Evolutionary conservation across 2,329 filamentous ascomycete genomes (phyloP), one percentile per base, ranked within the genome.

Genomic region (Kalaharituber pfeilii): DNA sequence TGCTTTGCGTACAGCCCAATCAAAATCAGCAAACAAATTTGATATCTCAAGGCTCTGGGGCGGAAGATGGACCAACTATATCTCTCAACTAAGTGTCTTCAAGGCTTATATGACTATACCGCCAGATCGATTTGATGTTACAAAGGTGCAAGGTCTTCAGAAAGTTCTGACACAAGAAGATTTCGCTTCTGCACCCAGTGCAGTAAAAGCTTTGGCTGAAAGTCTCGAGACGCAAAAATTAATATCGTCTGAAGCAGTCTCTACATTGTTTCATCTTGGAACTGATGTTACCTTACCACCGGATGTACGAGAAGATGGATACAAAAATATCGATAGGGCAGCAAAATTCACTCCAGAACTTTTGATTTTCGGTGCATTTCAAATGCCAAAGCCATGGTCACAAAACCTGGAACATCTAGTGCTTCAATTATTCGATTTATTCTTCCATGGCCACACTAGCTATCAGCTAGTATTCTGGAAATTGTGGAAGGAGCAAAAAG

Each of bases 31-130:
- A 49, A 71, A 75, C 15, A 72, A 72, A 25, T 80, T 96, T 62
- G 86, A 95, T 65, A 82, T 98, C 45, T 87, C 95, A 66, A 76
- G 75, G 36, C 72, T 98, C 22, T 96, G 91, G 88, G 88, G 88
- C 56, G 88, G 88, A 6, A 64, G 78, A 58, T 98, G 93, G 89
- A 79, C 82, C 58, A 79, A 93, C 61, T 78, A 83, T 13, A 81
- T 94, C 58, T 86, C 91, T 0, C 89, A 96, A 60, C 72, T 98
- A 30, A 93, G 88, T n/a, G 95, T 96, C 66, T 78, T 96, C 53
- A 82, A 83, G 59, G 87, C 87, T 18, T 95, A 89, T 66, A 75
- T 89, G 22, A 84, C 84, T 3, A 76, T 88, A 54, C 78, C 77
- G 11, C 76, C 82, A 0, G 78, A 85, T 26, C 78, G 88, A 63